phyloP scores from a whole-genome alignment of 805 yeast genomes.

The Danielia reshetovae region DNA sequence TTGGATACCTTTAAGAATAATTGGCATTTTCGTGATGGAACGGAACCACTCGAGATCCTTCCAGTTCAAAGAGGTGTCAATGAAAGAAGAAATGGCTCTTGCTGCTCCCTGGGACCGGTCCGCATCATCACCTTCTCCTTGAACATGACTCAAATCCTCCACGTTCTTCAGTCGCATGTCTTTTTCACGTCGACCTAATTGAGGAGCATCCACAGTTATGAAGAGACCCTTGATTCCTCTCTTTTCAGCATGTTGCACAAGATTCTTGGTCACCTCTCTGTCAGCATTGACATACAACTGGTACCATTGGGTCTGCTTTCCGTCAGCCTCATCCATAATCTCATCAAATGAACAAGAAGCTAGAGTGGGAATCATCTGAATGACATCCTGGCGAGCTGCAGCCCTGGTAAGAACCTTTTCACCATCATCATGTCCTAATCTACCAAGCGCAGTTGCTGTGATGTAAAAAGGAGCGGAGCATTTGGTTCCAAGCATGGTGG shows the following conservation, averaged over 20 bases:
- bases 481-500: constrained; percentile 27
- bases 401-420: constrained; percentile 40
- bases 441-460: constrained; percentile 46
- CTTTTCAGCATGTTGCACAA: constrained; percentile 36
- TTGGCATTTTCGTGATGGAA: constrained; percentile 34
- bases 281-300: constrained; percentile 46
- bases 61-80: constrained; percentile 43
- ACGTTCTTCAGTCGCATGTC: constrained; percentile 60
- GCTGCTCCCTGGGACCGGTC: constrained; percentile 82
- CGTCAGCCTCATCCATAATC: constrained; percentile 32
- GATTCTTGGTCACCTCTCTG: constrained; percentile 25
- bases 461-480: constrained; percentile 46
- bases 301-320: constrained; percentile 40
- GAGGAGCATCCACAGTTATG: constrained; percentile 55
- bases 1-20: constrained; percentile 68
- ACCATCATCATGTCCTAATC: constrained; percentile 42
- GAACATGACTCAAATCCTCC: constrained; percentile 22
- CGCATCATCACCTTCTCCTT: constrained; percentile 43
- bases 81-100: constrained; percentile 70
- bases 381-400: constrained; percentile 35
- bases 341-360: constrained; percentile 41
- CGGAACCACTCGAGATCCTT: constrained; percentile 39
- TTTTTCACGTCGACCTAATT: constrained; percentile 75
- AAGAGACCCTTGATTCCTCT: constrained; percentile 45
- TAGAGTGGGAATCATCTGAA: constrained; percentile 47